These are phyloP conservation scores for Xylaria sp. DNA, from an alignment of 2,329 filamentous ascomycete species.

Conservation along the genomic window DNA sequence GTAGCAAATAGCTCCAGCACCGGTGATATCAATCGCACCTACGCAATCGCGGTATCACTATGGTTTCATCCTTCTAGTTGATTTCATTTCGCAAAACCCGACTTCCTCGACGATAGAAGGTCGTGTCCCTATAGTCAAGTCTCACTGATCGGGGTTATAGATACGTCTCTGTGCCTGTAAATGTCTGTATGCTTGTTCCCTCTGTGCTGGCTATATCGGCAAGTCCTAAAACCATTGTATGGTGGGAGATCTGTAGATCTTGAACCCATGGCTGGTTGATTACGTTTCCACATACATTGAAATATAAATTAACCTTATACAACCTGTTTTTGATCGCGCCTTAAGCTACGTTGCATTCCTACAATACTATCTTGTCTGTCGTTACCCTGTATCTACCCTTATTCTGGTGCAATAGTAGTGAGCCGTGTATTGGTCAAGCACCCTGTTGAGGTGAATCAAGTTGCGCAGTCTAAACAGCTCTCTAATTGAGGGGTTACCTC, in stretches of 20 bases:
- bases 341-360: constrained; percentile 40
- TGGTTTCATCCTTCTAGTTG: constrained; percentile 24
- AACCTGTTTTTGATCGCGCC: constrained; percentile 42
- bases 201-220: constrained; percentile 9
- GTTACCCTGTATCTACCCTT: neutral
- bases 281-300: constrained; percentile 5
- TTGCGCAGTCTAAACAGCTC: neutral
- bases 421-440: constrained; percentile 4
- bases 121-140: constrained; percentile 2
- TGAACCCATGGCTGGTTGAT: constrained; percentile 22
- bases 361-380: neutral
- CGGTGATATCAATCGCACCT: constrained; percentile 1
- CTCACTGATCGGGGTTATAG: neutral
- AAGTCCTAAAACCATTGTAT: constrained; percentile 1
- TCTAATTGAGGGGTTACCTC: neutral
- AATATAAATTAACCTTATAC: constrained; percentile 30
- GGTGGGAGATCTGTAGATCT: constrained; percentile 21
- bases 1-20: constrained; percentile 5
- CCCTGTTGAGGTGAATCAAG: neutral
- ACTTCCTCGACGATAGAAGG: neutral
- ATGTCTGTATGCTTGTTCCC: neutral
- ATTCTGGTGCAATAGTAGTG: constrained; percentile 1
- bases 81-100: constrained; percentile 8
- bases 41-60: constrained; percentile 24
- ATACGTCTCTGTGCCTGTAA: neutral